Percentiles rank a stretch among this genome's conserved stretches.
These are phyloP conservation scores for Boletus albobrunnescens DNA, from an alignment of 1,284 basidiomycete species.

Conservation along the genomic window DNA sequence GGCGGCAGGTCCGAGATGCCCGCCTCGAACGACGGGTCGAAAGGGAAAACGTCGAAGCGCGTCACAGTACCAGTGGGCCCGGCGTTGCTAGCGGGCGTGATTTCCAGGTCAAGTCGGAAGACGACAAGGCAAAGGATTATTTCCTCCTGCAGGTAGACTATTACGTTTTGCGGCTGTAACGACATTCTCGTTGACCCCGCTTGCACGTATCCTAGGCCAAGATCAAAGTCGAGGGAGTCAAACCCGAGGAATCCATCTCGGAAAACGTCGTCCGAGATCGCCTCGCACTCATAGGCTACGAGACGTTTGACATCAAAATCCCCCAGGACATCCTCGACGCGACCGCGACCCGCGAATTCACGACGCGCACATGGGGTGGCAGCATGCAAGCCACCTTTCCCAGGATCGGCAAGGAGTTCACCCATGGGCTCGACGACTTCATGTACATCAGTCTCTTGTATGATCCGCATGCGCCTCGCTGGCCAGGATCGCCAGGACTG, in stretches of 20 bases:
- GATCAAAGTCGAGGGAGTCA: slow-evolving; percentile 12
- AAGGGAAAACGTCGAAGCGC: not conserved
- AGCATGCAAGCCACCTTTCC: slow-evolving; percentile 29
- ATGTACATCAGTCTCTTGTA: slow-evolving; percentile 32
- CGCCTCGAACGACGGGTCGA: not conserved
- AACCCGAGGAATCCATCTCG: slow-evolving; percentile 5
- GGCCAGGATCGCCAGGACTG: slow-evolving; percentile 36
- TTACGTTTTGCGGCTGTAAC: not conserved
- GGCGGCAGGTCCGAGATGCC: slow-evolving; percentile 5
- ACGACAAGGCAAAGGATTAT: slow-evolving; percentile 1
- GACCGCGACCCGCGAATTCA: slow-evolving; percentile 25
- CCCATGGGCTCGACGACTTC: slow-evolving; percentile 33
- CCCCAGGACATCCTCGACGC: slow-evolving; percentile 5
- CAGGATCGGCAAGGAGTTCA: slow-evolving; percentile 19
- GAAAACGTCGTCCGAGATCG: slow-evolving; percentile 9
- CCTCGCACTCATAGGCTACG: slow-evolving; percentile 3
- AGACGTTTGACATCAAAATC: slow-evolving; percentile 10
- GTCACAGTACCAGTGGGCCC: too few species aligned
- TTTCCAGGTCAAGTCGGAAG: slow-evolving; percentile 10
- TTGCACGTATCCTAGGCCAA: not conserved
- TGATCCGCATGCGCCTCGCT: slow-evolving; percentile 35
- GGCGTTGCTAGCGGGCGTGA: too few species aligned
- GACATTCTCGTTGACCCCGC: not conserved
- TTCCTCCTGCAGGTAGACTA: slow-evolving; percentile 4
- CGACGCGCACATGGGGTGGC: slow-evolving; percentile 33